Percentiles rank a stretch among this genome's conserved stretches.
Evolutionary conservation across 495 filamentous ascomycete genomes (phyloP).

Genomic region (Penicillium pancosmium): DNA sequence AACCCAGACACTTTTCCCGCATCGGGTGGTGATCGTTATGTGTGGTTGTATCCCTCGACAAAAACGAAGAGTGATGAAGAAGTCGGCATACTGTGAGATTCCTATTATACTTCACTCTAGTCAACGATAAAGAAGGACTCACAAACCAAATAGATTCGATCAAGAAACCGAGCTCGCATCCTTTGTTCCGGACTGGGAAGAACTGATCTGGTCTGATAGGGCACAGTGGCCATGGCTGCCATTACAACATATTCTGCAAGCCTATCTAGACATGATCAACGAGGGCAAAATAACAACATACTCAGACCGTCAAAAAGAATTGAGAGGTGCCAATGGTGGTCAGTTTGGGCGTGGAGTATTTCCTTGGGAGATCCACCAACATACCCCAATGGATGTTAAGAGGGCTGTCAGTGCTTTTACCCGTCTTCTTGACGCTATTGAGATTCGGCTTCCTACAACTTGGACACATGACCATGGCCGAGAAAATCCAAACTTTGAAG

Average conservation of each 20-base stretch:
- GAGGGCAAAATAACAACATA: slow-evolving; percentile 14
- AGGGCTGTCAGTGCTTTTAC: slow-evolving; percentile 13
- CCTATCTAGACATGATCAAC: slow-evolving; percentile 16
- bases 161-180: slow-evolving; percentile 17
- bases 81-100: slow-evolving; percentile 16
- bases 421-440: slow-evolving; percentile 21
- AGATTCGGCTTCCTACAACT: slow-evolving; percentile 6
- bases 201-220: not conserved
- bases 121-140: too few species aligned
- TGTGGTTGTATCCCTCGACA: slow-evolving; percentile 8
- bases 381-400: slow-evolving; percentile 13
- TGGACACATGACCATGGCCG: not conserved
- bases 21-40: slow-evolving; percentile 11
- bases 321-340: too few species aligned
- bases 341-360: slow-evolving; percentile 2
- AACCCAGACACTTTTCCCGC: not conserved
- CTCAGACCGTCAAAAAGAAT: not conserved
- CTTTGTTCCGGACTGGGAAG: slow-evolving; percentile 12
- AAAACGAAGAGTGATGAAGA: slow-evolving; percentile 14
- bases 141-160: slow-evolving; percentile 14
- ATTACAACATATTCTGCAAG: slow-evolving; percentile 10
- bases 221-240: slow-evolving; percentile 11
- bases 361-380: slow-evolving; percentile 14
- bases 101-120: not conserved
- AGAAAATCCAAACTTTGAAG: not conserved